A percentile compares a stretch with the other conserved stretches of the same genome.
Evolutionary conservation across 495 filamentous ascomycete genomes (phyloP).

Genomic region (Daldinia grandis): DNA sequence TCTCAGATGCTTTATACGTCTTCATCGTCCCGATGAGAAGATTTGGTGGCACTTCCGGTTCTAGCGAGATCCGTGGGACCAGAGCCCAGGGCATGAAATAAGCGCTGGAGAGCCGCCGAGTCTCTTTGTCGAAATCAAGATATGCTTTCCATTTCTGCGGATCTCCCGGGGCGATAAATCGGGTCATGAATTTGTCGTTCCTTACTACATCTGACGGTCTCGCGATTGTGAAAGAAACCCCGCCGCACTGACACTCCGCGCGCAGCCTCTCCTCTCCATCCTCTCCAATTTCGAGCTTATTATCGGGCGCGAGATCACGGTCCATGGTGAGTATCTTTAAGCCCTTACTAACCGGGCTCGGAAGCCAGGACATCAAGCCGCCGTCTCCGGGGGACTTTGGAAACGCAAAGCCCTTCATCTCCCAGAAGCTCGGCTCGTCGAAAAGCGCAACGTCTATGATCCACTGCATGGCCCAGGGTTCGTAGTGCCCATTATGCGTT

Average conservation of each 20-base stretch:
- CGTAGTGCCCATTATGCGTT: slow-evolving; percentile 62
- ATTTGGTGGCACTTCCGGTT: slow-evolving; percentile 48
- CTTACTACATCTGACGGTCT: slow-evolving; percentile 41
- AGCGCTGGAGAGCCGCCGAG: slow-evolving; percentile 65
- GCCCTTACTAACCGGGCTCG: slow-evolving; percentile 46
- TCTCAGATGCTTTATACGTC: slow-evolving; percentile 60
- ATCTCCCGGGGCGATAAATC: slow-evolving; percentile 30
- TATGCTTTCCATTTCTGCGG: slow-evolving; percentile 64
- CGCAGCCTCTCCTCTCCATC: slow-evolving; percentile 44
- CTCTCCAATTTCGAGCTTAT: slow-evolving; percentile 24
- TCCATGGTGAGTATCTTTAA: slow-evolving; percentile 19
- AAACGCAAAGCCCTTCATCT: slow-evolving; percentile 53
- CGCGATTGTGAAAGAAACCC: slow-evolving; percentile 55
- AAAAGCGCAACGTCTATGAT: slow-evolving; percentile 46
- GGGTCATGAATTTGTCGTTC: slow-evolving; percentile 6
- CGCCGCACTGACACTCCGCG: slow-evolving; percentile 54
- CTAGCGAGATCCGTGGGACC: slow-evolving; percentile 61
- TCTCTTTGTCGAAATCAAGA: slow-evolving; percentile 66
- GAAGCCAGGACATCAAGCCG: slow-evolving; percentile 54
- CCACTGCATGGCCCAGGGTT: slow-evolving; percentile 42
- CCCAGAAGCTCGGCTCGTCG: slow-evolving; percentile 45
- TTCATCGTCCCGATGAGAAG: slow-evolving; percentile 62
- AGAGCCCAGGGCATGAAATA: slow-evolving; percentile 71
- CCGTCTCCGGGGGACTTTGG: slow-evolving; percentile 42
- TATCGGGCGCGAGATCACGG: slow-evolving; percentile 26